These are phyloP conservation scores for Westerdykella sp. DNA, from an alignment of 2,329 filamentous ascomycete genomes.

Conservation along the genomic window DNA sequence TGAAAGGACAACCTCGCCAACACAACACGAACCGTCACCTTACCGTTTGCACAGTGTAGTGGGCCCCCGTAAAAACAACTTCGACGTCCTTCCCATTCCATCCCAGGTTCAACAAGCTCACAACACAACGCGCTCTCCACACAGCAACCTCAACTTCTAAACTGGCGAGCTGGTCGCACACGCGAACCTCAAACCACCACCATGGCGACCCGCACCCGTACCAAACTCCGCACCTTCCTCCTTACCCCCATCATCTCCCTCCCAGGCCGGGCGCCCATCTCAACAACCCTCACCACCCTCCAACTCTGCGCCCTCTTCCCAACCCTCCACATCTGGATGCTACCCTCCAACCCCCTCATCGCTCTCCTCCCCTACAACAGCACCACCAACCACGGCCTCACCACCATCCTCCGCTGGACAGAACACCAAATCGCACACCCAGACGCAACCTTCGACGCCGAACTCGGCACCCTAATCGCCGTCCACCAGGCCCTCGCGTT, in stretches of 20 bases:
- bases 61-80: no score
- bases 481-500: slow-evolving; percentile 7
- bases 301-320: slow-evolving; percentile 5
- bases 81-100: no score
- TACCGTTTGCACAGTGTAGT: no score
- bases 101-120: no score
- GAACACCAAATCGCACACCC: slow-evolving; percentile 2
- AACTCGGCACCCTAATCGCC: not conserved
- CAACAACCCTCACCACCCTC: slow-evolving; percentile 5
- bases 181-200: no score
- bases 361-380: slow-evolving; percentile 6
- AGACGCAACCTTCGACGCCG: not conserved
- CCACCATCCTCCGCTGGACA: slow-evolving; percentile 5
- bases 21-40: no score
- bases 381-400: slow-evolving; percentile 7
- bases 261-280: slow-evolving; percentile 3
- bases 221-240: no score
- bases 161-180: no score
- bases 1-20: no score
- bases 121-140: no score
- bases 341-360: slow-evolving; percentile 4
- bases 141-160: no score
- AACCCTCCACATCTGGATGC: slow-evolving; percentile 8
- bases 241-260: slow-evolving; percentile 4
- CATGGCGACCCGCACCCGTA: no score